phyloP scores from a whole-genome alignment of 257 asterid species.

The Craterostigma plantagineum region DNA sequence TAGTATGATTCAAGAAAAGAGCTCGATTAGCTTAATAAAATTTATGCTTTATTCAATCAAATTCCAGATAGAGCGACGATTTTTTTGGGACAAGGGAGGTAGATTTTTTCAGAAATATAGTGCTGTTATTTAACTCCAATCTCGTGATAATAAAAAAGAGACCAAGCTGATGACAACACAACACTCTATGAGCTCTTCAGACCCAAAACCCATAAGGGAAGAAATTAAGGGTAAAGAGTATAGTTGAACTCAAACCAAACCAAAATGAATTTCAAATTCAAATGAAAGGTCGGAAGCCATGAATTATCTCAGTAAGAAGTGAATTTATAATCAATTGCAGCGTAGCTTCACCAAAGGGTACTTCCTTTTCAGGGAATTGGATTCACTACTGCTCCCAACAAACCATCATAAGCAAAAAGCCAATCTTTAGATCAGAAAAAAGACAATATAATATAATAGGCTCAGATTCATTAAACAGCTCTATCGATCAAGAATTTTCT shows the following conservation, averaged over 20 bases:
- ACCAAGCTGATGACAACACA: too few relatives aligned
- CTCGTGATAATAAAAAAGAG: too few relatives aligned
- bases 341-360: slow-evolving; percentile 37
- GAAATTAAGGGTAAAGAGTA: slow-evolving; percentile 17
- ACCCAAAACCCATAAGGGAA: slow-evolving; percentile 22
- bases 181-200: slow-evolving; percentile 12
- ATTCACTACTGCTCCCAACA: slow-evolving; percentile 47
- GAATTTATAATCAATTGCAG: slow-evolving; percentile 17
- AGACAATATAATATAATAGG: slow-evolving; percentile 2
- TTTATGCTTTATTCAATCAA: too few relatives aligned
- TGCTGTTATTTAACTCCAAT: too few relatives aligned
- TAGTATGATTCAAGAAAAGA: too few relatives aligned
- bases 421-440: not conserved
- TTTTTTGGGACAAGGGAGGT: too few relatives aligned
- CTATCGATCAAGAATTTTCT: slow-evolving; percentile 79
- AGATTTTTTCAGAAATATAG: too few relatives aligned
- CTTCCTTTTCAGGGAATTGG: slow-evolving; percentile 32
- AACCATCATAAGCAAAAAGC: slow-evolving; percentile 19
- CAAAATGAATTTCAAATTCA: not conserved
- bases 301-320: slow-evolving; percentile 32
- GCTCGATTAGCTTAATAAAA: too few relatives aligned
- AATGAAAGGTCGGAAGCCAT: not conserved
- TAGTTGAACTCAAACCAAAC: slow-evolving; percentile 67
- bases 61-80: too few relatives aligned
- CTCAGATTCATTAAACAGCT: slow-evolving; percentile 60